Base-by-base conservation (phyloP, 2,329 filamentous ascomycete species). In the Colletotrichum lupini region DNA sequence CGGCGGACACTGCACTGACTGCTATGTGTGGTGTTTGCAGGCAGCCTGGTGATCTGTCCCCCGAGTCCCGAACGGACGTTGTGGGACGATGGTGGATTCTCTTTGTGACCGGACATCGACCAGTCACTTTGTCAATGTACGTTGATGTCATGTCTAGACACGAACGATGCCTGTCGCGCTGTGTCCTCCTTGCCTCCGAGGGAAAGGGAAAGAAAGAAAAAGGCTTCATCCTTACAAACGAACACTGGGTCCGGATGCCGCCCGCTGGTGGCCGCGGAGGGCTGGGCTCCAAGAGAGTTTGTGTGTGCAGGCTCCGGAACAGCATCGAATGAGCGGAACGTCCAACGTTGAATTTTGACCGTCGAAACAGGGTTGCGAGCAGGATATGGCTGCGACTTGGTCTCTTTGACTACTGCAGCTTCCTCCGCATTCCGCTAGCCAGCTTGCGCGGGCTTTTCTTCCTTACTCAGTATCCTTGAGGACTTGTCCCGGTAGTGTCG, bases 241-340 rank as follows among this genome's bases (percentile, higher is more conserved):
- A 72, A 72, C 57, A 57, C 69, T 66, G 30, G 56, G 63, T 42
- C 69, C 37, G 57, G 35, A 72, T 60, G 55, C 37, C 24, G 42
- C 28, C 52, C 53, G 61, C 46, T 64, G 30, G 14, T 22, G 46
- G 60, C 60, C 60, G 42, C 42, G 58, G 42, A 63, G 24, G 42
- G 26, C 42, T 63, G 42, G 22, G 64, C 37, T 68, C 52, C 19
- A 63, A 37, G 24, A 72, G 58, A 72, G 65, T 72, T 68, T 58
- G 19, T 12, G 28, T 49, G 19, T 63, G 58, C 69, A 68, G 58
- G 28, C 57, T n/a, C 57, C 57, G 19, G 57, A 53, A 53, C 56
- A 62, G 32, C 32, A 49, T 22, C 55, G 55, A 28, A 49, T 32
- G 35, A n/a, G 30, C 19, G 5, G 53, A 42, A 35, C 28, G 26